Evolutionary conservation across 768 basidiomycete genomes (phyloP).

Genomic region (Russula dissimulans): DNA sequence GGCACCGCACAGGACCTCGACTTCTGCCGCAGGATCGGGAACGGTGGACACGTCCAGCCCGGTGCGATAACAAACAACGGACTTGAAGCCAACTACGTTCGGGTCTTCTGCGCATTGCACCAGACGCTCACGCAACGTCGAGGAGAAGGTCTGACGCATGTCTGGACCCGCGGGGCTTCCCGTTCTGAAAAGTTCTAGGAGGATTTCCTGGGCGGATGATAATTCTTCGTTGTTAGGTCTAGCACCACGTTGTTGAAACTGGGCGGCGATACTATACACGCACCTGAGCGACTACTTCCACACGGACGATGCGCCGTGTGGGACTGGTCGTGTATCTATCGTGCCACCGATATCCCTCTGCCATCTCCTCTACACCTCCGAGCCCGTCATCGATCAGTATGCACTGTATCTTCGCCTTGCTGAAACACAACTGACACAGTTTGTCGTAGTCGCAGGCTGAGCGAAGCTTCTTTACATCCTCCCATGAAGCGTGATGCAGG

Average conservation of each 20-base stretch:
- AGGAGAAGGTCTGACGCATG: slow-evolving; percentile 11
- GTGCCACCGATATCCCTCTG: slow-evolving; percentile 52
- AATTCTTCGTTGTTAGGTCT: neutral
- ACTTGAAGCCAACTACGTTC: slow-evolving; percentile 62
- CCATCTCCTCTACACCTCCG: slow-evolving; percentile 36
- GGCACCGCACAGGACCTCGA: neutral
- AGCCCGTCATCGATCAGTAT: slow-evolving; percentile 71
- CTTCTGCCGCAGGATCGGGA: slow-evolving; percentile 20
- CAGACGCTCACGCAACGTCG: slow-evolving; percentile 36
- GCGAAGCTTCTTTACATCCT: slow-evolving; percentile 43
- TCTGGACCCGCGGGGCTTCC: neutral
- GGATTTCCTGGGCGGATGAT: slow-evolving; percentile 20
- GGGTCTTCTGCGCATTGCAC: slow-evolving; percentile 32
- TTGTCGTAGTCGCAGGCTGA: slow-evolving; percentile 39
- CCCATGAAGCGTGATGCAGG: slow-evolving; percentile 40
- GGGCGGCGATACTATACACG: neutral
- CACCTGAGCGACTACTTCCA: slow-evolving; percentile 70
- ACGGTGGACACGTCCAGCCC: slow-evolving; percentile 46
- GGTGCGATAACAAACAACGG: slow-evolving; percentile 68
- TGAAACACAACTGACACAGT: slow-evolving; percentile 49
- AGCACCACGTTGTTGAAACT: no score
- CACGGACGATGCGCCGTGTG: slow-evolving; percentile 54
- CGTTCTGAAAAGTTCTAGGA: slow-evolving; percentile 20
- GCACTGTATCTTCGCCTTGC: slow-evolving; percentile 49
- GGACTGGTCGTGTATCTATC: slow-evolving; percentile 44